Evolutionary conservation across 1,284 basidiomycete species (phyloP), one percentile per base, ranked within the genome.

Genomic region (Ustilago xerochloae): DNA sequence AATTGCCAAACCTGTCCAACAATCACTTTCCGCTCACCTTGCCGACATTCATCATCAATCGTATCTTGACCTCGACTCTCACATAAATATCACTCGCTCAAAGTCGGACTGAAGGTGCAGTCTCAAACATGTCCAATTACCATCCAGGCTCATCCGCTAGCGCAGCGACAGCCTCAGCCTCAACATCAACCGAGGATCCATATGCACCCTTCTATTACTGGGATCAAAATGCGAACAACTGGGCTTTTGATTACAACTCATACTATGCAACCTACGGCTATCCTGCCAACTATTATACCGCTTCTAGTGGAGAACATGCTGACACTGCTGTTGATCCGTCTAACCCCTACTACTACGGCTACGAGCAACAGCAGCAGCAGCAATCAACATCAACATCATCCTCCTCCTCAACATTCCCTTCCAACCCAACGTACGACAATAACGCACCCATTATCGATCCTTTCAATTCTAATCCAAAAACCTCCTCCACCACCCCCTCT

Each of bases 201-300:
- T 84, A 84, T 39, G 78, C 81, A 20, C 77, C 79, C 3, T 84
- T 80, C 65, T 84, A 84, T 74, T 83, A 79, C 55, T 84, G 83
- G 83, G 81, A 84, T 47, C 41, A 70, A 4, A 50, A 36, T 12
- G 61, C 76, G 33, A 76, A 74, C 62, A 72, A 81, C 35, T 82
- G 81, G 81, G 79, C 75, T 18, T 84, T 84, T 39, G 81, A 84
- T 62, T 84, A 84, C 63, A 71, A 77, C 45, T 69, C 66, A 7
- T 84, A 78, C 65, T 81, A 83, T 47, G 58, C 69, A 13, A 56
- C 75, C 0, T 78, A 82, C 38, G 80, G 81, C 36, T 75, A 80
- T 20, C 66, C 76, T n/a, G 46, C 56, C 22, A 68, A 75, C 38
- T 64, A 68, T 52, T 58, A 77, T 20, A 28, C 63, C 13, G 53